Base-by-base conservation (phyloP, 2,329 filamentous ascomycete genomes). In the Paecilomyces sp. region DNA sequence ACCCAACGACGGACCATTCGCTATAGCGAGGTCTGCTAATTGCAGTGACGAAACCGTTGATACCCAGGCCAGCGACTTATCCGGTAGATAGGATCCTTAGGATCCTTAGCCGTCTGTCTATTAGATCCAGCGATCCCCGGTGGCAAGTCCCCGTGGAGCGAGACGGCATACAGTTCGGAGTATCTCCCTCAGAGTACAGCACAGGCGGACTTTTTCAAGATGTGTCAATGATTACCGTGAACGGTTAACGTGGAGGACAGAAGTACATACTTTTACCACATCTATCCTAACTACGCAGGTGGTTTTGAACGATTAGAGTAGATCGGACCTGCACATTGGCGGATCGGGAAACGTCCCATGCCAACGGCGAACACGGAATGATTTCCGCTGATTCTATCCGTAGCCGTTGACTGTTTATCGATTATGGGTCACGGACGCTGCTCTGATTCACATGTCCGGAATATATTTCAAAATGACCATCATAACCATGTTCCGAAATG, bases 1-100 rank as follows among this genome's bases (percentile, higher is more conserved):
- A 63, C 58, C 25, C 22, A 55, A 12, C 54, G 58, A 54, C 57
- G 25, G 53, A 33, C 22, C 56, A 59, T 56, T 30, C 15, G 28
- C 24, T 8, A 22, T 25, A 15, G 24, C 22, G 3, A 30, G 28
- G 51, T 30, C 24, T 53, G 41, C 18, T n/a, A 47, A n/a, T 47
- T 22, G 18, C 41, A 22, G n/a, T n/a, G n/a, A 18, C 8, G 41
- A 18, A 18, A 47, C n/a, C 15, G n/a, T 33, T 33, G 31, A 33
- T 11, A 33, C 11, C 11, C 31, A 33, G 31, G 6, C 31, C 8
- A 11, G 31, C 31, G 31, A 33, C 31, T 33, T 9, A 41, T 41
- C 13, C 36, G 36, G n/a, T 41, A 18, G 15, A 47, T 22, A 15
- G n/a, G n/a, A 47, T 47, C 18, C 15, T 22, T 9, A 47, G 6